These are phyloP conservation scores for Phytophthora fragariae DNA, from an alignment of 352 stramenopile genomes.

Conservation along the genomic window DNA sequence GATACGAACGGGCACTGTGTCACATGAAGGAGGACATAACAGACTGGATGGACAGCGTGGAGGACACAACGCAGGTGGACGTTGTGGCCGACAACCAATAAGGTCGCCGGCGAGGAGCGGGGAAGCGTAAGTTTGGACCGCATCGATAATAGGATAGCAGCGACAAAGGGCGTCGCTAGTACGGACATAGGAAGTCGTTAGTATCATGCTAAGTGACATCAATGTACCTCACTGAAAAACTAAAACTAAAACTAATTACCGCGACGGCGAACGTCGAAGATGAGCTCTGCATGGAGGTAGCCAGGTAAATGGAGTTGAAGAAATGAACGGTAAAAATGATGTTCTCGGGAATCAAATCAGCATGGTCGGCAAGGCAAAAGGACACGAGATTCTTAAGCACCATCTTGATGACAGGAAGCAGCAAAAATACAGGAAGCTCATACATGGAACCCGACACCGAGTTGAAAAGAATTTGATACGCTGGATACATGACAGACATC, in stretches of 20 bases:
- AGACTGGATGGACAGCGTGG: too few species aligned
- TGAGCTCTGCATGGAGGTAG: conserved; percentile 33
- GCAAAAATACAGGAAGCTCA: conserved; percentile 29
- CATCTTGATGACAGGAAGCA: conserved; percentile 36
- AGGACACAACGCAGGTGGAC: background rate
- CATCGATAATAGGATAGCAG: conserved; percentile 1
- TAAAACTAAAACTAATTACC: background rate
- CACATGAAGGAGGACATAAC: too few species aligned
- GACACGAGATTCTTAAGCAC: conserved; percentile 36
- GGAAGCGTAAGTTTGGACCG: conserved; percentile 1
- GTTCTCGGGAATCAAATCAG: conserved; percentile 30
- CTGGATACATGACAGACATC: conserved; percentile 35
- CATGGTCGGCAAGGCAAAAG: conserved; percentile 13
- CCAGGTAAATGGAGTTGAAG: conserved; percentile 42
- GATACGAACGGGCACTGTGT: too few species aligned
- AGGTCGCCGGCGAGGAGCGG: conserved; percentile 3
- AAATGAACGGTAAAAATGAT: conserved; percentile 41
- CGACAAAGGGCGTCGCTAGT: background rate
- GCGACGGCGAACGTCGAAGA: conserved; percentile 10
- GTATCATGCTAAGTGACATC: background rate
- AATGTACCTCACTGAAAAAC: too few species aligned
- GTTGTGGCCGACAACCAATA: background rate
- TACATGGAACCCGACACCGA: conserved; percentile 14
- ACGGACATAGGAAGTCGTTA: conserved; percentile 9
- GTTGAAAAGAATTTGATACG: conserved; percentile 34